Evolutionary conservation across 148 eudicot species (phyloP).

Genomic region (Rheum nobile): DNA sequence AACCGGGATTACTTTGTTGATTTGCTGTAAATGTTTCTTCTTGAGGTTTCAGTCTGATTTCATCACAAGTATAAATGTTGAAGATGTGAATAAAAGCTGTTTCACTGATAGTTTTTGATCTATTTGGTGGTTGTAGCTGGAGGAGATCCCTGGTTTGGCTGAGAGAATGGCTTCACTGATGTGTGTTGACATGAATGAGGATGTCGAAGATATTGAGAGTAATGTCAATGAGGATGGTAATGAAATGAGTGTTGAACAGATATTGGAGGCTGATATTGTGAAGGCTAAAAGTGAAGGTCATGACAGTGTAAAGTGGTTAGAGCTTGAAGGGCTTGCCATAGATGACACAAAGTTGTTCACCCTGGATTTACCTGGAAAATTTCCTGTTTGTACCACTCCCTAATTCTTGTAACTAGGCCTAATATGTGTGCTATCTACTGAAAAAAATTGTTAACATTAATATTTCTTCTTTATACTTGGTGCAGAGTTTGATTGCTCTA

Average conservation of each 20-base stretch:
- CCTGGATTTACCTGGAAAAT: slow-evolving; percentile 71
- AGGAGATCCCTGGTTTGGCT: slow-evolving; percentile 87
- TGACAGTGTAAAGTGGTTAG: slow-evolving; percentile 69
- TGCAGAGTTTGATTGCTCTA: slow-evolving; percentile 67
- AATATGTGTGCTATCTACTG: background rate
- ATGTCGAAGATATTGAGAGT: slow-evolving; percentile 23
- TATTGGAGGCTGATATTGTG: slow-evolving; percentile 47
- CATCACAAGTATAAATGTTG: background rate
- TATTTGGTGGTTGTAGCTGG: slow-evolving; percentile 52
- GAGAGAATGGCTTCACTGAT: slow-evolving; percentile 92
- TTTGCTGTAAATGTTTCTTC: background rate
- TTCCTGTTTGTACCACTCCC: slow-evolving; percentile 51
- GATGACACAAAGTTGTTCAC: slow-evolving; percentile 54
- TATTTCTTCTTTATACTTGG: slow-evolving; percentile 4
- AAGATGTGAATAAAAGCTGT: background rate
- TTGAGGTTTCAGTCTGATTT: background rate
- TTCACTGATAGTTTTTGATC: background rate
- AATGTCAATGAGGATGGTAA: slow-evolving; percentile 19
- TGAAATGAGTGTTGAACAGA: slow-evolving; percentile 27
- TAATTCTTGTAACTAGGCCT: background rate
- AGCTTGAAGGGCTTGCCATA: slow-evolving; percentile 74
- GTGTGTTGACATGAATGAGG: slow-evolving; percentile 61
- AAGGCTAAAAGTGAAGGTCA: slow-evolving; percentile 34
- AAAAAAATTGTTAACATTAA: background rate
- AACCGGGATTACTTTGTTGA: no score